Evolutionary conservation across 352 stramenopile species (phyloP), one percentile per base, ranked within the genome.

Genomic region (Globisporangium spinosum): DNA sequence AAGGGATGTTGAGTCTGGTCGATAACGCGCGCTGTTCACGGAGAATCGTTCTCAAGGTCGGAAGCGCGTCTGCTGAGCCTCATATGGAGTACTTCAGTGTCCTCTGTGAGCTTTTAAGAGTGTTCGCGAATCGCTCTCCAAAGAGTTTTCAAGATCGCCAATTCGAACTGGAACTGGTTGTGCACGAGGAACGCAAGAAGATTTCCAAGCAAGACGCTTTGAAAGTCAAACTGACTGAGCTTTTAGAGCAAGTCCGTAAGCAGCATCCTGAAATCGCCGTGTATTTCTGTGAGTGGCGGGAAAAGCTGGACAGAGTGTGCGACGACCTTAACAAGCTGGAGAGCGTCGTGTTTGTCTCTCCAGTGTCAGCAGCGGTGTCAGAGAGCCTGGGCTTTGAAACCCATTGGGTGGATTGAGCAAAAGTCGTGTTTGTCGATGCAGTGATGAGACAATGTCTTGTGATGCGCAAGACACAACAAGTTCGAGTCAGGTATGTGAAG

Each of bases 121-220:
- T 68, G 1, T 20, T 68, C 8, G 12, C 3, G 0, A 25, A 23
- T 23, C n/a, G 25, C 17, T 20, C 62, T 5, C 2, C 53, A 61
- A 23, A 62, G 7, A 43, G 38, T 7, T 43, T 62, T 20, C 15
- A 12, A 1, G 29, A 23, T 15, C 27, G 23, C 3, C 25, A 2
- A 7, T 68, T 68, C 27, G 49, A 62, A 6, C 51, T 68, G 35
- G 43, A 68, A 35, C 53, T 68, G 53, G 23, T n/a, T 20, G 20
- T 62, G n/a, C 34, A 51, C 35, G 53, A 47, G 43, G 27, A 58
- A 25, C 53, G 53, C 53, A 58, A 58, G 53, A 22, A 17, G 38
- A 47, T 47, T 7, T 47, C 38, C 38, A 47, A 47, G 38, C 38
- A 47, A 5, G 38, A 20, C 20, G 17, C 23, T 3, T 25, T 68